Evolutionary conservation across 164 flowering plant genomes (phyloP), one percentile per base, ranked within the genome.

Genomic region (Vitis labrusca): DNA sequence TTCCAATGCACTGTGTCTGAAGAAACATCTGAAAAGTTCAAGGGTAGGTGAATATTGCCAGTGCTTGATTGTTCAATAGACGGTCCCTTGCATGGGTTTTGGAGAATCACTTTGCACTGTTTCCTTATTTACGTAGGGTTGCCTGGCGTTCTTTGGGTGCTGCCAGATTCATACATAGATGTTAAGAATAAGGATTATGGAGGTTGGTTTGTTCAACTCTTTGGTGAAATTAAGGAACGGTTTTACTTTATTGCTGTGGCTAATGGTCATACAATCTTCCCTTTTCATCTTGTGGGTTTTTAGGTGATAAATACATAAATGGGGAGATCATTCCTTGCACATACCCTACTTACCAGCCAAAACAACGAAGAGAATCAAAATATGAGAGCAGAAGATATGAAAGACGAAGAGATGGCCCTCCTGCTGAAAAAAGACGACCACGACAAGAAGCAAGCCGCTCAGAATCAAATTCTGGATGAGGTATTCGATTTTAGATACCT

Each of bases 81-180:
- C 1, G 16, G 11, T 56, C 58, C 50, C 14, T 64, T 23, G 49
- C 53, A 3, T 15, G 61, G 30, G 12, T 11, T 51, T 61, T 11
- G 68, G 53, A 19, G 23, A 47, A 27, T 60, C n/a, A 23, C 17
- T 49, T 51, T 62, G 23, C 44, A 37, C 7, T 8, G 1, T 57
- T 19, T 49, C 68, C 70, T 50, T 37, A 65, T 12, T 55, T 63
- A 1, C 79, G 72, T 63, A 95, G 97, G 98, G 71, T 73, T 96
- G 81, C 98, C 99, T 68, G 99, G 97, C 61, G 99, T 96, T 74
- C 89, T 96, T 15, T 96, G 99, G 99, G 99, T 96, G 55, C 73
- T 96, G 79, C 97, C 99, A 9, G 97, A 94, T 80, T 94, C 98
- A 10, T 94, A 92, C 73, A 84, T 92, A 32, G 97, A 96, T 81